Percentiles rank a stretch among this genome's conserved stretches.
Conservation (phyloP, 192 early-diverging fungal genomes). For the Coemansia sp. region DNA sequence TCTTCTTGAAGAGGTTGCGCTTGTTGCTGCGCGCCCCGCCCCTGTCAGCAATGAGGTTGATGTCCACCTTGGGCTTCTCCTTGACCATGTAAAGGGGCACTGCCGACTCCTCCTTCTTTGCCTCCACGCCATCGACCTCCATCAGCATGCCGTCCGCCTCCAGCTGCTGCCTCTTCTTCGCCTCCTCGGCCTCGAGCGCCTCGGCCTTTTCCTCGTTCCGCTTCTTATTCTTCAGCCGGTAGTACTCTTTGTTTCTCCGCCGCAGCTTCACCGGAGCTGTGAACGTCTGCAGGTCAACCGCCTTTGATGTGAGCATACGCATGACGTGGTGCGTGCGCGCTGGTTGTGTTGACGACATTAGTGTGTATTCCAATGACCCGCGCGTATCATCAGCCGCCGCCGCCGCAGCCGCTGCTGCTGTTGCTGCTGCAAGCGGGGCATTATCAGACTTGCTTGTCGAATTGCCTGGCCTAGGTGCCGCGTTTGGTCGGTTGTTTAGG, state of each 20-base stretch:
- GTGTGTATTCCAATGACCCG: constrained; percentile 58
- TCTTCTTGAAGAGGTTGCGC: constrained; percentile 77
- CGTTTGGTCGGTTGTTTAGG: background rate
- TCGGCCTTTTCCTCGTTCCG: constrained; percentile 48
- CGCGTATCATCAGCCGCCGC: constrained; percentile 12
- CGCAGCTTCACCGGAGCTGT: constrained; percentile 56
- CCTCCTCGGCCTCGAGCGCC: constrained; percentile 29
- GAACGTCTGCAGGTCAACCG: constrained; percentile 57
- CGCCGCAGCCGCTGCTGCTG: background rate
- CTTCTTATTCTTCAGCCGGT: constrained; percentile 43
- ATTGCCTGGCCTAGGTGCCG: background rate
- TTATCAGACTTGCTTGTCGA: constrained; percentile 7
- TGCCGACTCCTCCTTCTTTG: constrained; percentile 11
- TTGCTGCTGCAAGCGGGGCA: constrained; percentile 25
- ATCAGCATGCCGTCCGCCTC: constrained; percentile 2
- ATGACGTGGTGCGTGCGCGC: constrained; percentile 65
- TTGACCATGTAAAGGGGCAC: background rate
- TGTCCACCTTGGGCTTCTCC: constrained; percentile 50
- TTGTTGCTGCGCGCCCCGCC: constrained; percentile 76
- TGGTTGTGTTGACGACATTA: constrained; percentile 56
- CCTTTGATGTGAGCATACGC: constrained; percentile 60
- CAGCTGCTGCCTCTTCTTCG: constrained; percentile 9
- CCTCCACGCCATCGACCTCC: constrained; percentile 4
- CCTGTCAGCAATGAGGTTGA: constrained; percentile 68
- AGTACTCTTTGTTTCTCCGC: constrained; percentile 40